Evolutionary conservation across 2,329 filamentous ascomycete genomes (phyloP).

Genomic region (Ophiocordyceps sinensis): DNA sequence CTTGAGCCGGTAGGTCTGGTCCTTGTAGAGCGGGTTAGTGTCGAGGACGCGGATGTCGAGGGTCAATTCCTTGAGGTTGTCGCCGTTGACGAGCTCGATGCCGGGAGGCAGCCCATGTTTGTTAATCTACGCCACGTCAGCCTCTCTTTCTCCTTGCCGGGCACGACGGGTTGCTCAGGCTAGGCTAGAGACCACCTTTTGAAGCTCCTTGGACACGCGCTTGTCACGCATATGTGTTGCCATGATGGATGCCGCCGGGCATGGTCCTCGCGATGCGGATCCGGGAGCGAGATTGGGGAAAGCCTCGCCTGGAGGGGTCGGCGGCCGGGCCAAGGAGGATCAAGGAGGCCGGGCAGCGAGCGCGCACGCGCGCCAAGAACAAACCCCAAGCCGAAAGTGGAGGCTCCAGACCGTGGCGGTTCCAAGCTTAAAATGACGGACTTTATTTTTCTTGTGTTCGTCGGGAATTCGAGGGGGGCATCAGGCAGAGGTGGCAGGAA

Average conservation of each 20-base stretch:
- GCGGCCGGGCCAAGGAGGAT: not conserved
- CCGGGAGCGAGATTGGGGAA: too few relatives aligned
- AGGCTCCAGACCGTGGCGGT: too few relatives aligned
- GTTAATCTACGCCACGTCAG: conserved; percentile 27
- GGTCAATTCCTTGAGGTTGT: conserved; percentile 62
- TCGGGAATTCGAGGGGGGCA: too few relatives aligned
- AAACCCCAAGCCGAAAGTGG: too few relatives aligned
- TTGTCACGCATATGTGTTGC: conserved; percentile 12
- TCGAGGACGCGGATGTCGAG: conserved; percentile 89
- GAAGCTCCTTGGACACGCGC: conserved; percentile 14
- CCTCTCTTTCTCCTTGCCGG: too few relatives aligned
- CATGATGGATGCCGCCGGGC: conserved; percentile 6
- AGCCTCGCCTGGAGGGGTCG: too few relatives aligned
- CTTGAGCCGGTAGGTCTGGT: conserved; percentile 69
- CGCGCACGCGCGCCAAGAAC: too few relatives aligned
- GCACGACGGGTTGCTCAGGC: too few relatives aligned
- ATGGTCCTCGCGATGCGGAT: conserved; percentile 1
- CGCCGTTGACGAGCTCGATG: conserved; percentile 71
- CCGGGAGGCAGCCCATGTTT: conserved; percentile 44
- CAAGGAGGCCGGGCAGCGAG: not conserved
- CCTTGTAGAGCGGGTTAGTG: conserved; percentile 72
- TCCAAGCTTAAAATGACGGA: too few relatives aligned
- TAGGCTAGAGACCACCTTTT: conserved; percentile 8
- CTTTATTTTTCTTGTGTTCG: too few relatives aligned
- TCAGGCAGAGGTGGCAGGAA: too few relatives aligned